Percentiles rank a stretch among this genome's conserved stretches.
These are phyloP conservation scores for Suillus cothurnatus DNA, from an alignment of 768 basidiomycete genomes.

Conservation along the genomic window DNA sequence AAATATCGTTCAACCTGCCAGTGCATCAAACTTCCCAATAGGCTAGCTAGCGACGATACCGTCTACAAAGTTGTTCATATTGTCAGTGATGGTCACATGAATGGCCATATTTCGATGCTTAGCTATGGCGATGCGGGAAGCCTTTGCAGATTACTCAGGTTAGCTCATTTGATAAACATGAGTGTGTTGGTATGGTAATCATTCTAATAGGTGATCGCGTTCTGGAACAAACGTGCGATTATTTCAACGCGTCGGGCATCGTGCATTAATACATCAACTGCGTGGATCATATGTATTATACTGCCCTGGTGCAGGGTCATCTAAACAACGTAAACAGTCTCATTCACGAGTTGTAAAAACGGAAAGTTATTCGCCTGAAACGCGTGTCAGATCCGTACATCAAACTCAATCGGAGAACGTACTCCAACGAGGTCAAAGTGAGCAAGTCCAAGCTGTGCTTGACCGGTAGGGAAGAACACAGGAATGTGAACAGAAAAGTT, in stretches of 20 bases:
- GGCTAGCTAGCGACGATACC: too few relatives aligned
- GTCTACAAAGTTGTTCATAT: too few relatives aligned
- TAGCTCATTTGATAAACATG: background rate
- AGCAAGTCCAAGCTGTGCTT: conserved; percentile 34
- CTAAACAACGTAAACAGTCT: conserved; percentile 5
- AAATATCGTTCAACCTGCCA: too few relatives aligned
- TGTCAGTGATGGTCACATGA: too few relatives aligned
- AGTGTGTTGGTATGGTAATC: background rate
- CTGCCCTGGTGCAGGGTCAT: background rate
- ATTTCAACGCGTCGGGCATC: background rate
- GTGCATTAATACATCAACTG: background rate
- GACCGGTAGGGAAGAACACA: conserved; percentile 23
- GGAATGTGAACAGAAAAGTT: conserved; percentile 43
- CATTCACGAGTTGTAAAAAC: background rate
- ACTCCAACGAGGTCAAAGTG: conserved; percentile 39
- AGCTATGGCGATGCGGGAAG: background rate
- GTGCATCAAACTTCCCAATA: too few relatives aligned
- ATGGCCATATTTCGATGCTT: background rate
- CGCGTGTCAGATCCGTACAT: background rate
- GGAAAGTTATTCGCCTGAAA: background rate
- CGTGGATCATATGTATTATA: background rate
- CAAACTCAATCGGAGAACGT: conserved; percentile 14
- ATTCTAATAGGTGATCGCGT: background rate
- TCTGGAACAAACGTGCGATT: background rate
- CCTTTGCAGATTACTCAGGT: background rate